phyloP scores from a whole-genome alignment of 2,329 filamentous ascomycete species.

The Pseudohalonectria lignicola region DNA sequence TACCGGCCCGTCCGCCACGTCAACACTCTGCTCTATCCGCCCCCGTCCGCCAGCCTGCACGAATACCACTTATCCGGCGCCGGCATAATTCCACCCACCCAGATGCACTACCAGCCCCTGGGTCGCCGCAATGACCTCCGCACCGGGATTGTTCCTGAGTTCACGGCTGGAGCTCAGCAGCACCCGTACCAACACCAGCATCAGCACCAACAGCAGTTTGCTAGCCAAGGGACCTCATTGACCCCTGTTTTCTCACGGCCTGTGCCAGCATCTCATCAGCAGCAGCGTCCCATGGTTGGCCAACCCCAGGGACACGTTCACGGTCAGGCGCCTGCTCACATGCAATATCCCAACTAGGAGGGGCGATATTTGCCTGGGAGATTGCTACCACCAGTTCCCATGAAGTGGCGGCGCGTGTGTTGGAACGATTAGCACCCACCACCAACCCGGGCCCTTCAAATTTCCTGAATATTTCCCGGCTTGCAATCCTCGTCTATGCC shows the following conservation, averaged over 20 bases:
- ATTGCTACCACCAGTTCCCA: too few relatives aligned
- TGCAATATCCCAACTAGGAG: constrained; percentile 3
- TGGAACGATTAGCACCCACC: too few relatives aligned
- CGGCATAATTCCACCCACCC: constrained; percentile 41
- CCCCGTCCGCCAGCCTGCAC: constrained; percentile 68
- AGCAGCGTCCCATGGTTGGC: not conserved
- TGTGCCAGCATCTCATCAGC: not conserved
- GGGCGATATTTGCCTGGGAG: not conserved
- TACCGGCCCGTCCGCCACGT: constrained; percentile 86
- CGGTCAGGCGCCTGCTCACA: not conserved
- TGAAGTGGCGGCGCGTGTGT: too few relatives aligned
- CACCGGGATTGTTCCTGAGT: constrained; percentile 61
- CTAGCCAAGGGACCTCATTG: not conserved
- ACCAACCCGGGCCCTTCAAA: too few relatives aligned
- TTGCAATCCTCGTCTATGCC: too few relatives aligned
- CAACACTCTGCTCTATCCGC: constrained; percentile 82
- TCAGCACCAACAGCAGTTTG: not conserved
- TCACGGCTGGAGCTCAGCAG: constrained; percentile 12
- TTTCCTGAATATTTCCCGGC: too few relatives aligned
- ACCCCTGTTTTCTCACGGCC: not conserved
- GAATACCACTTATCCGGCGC: constrained; percentile 47
- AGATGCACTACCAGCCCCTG: constrained; percentile 77
- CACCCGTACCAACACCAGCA: not conserved
- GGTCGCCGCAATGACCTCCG: constrained; percentile 58
- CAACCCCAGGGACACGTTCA: not conserved